Conservation (phyloP, 805 yeast species). For the Cyberlindnera bimundalis region DNA sequence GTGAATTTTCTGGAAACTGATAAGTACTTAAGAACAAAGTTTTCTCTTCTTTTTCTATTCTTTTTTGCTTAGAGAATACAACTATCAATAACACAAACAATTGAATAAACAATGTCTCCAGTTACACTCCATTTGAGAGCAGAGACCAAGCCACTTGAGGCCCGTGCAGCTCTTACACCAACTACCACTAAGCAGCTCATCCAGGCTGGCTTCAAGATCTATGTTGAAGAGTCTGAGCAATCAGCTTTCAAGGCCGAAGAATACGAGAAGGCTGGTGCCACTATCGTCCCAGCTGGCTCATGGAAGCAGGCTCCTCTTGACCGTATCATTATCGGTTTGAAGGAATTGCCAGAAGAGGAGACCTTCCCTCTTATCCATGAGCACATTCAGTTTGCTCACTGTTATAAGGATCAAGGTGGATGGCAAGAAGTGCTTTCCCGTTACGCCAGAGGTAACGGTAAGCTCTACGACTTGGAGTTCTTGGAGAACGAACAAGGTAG, state of each 20-base stretch:
- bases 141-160: conserved; percentile 95
- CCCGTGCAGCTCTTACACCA: conserved; percentile 96
- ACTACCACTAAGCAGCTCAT: conserved; percentile 77
- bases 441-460: conserved; percentile 90
- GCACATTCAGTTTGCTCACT: conserved; percentile 98
- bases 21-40: conserved; percentile 3
- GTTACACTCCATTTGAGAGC: conserved; percentile 89
- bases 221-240: conserved; percentile 83
- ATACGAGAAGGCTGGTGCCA: conserved; percentile 77
- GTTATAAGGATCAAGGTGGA: conserved; percentile 96
- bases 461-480: conserved; percentile 90
- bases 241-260: conserved; percentile 76
- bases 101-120: conserved; percentile 25
- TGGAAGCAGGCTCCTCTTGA: conserved; percentile 92
- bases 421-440: conserved; percentile 90
- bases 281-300: conserved; percentile 86
- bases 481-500: conserved; percentile 92
- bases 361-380: conserved; percentile 91
- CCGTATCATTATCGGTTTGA: conserved; percentile 87
- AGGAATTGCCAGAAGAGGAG: conserved; percentile 89
- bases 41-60: background rate
- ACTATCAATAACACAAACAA: no score
- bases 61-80: no score
- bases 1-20: no score
- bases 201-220: conserved; percentile 84